Conservation (phyloP, 2,329 filamentous ascomycete genomes). For the Penicillium digitatum region DNA sequence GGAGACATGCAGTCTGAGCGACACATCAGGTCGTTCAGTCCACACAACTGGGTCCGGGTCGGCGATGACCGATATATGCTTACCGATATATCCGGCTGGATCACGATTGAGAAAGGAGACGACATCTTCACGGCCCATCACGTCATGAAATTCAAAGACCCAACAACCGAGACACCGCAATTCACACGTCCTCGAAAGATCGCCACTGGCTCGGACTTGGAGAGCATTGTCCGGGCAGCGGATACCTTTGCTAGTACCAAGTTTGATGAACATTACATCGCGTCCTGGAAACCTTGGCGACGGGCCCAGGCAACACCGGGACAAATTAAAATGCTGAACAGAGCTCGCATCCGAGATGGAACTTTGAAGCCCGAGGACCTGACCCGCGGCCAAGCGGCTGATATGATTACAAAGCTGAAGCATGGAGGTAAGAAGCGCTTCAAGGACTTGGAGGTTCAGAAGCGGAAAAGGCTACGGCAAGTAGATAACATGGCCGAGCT, state of each 20-base stretch:
- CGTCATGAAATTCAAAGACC: constrained; percentile 30
- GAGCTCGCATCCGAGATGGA: constrained; percentile 25
- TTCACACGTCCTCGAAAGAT: constrained; percentile 68
- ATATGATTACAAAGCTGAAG: constrained; percentile 90
- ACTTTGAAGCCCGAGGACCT: constrained; percentile 44
- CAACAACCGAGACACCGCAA: constrained; percentile 44
- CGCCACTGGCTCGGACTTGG: constrained; percentile 61
- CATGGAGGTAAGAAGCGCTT: constrained; percentile 70
- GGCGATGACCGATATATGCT: constrained; percentile 69
- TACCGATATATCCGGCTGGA: constrained; percentile 59
- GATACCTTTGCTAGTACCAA: constrained; percentile 71
- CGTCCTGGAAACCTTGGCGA: constrained; percentile 66
- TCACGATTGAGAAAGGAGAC: constrained; percentile 47
- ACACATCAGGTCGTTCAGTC: constrained; percentile 72
- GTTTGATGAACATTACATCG: constrained; percentile 66
- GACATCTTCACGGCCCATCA: constrained; percentile 33
- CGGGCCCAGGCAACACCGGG: constrained; percentile 55
- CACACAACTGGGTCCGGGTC: constrained; percentile 77
- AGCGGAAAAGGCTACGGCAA: constrained; percentile 13
- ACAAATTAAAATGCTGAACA: constrained; percentile 47
- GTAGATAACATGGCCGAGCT: constrained; percentile 15
- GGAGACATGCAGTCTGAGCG: constrained; percentile 73
- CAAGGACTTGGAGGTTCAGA: constrained; percentile 48
- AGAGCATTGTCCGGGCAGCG: constrained; percentile 74
- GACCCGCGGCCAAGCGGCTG: constrained; percentile 74